Base-by-base conservation (phyloP, 2,329 filamentous ascomycete species). In the Colletotrichum simmondsii region DNA sequence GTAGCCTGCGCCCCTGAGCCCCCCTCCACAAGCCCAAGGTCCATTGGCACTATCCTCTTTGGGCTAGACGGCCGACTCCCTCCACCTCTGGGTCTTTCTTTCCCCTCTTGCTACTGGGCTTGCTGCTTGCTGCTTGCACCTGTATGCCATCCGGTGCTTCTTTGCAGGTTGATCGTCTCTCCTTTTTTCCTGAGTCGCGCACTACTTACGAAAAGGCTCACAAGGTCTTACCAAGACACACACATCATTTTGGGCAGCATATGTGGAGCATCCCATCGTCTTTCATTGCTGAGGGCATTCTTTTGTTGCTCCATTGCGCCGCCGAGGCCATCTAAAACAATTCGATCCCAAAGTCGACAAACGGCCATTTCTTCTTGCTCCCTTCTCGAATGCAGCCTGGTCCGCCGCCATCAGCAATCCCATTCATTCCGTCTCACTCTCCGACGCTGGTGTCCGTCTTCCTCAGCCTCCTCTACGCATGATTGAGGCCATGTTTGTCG, bases 121-220 rank as follows among this genome's bases (percentile, higher is more conserved):
- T 12, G 32, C 32, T 35, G 32, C 11, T 63, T 63, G 42, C 26
- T 62, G 42, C 42, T 62, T 52, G 63, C 42, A 59, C 59, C 10
- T 62, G 26, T 30, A 35, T 57, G 63, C 56, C 42, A 67, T 56
- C 37, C 59, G 62, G 42, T 28, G 37, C 28, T 65, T 32, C 65
- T 67, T 56, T 22, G 37, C 35, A 54, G 58, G 56, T 69, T 64
- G 19, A 69, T 65, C 66, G 46, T 72, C 66, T 72, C 66, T 16
- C 70, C 70, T 70, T 72, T 72, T 65, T 65, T 65, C 35, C 70
- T 64, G 70, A 72, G 60, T 72, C 70, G 66, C 60, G 70, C 60
- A 65, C 54, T 65, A 64, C 61, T 14, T 28, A 16, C 32, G 57
- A 37, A 37, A 32, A 32, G 30, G 26, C 28, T 26, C 49, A 28